Percentiles rank a stretch among this genome's conserved stretches.
Evolutionary conservation across 1,284 basidiomycete genomes (phyloP).

Genomic region (Phenoliferia sp.): DNA sequence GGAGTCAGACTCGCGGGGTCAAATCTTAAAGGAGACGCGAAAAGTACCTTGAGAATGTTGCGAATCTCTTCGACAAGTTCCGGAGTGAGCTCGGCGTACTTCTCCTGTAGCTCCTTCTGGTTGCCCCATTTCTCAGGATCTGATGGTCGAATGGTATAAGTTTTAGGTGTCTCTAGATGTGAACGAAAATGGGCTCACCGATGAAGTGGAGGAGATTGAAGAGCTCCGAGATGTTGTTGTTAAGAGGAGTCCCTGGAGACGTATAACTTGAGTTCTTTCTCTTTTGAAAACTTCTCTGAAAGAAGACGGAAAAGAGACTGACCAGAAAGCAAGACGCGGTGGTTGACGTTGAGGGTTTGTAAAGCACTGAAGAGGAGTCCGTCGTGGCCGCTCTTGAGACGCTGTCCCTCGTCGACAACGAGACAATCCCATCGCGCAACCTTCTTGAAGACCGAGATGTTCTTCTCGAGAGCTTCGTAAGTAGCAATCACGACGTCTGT

Average conservation of each 20-base stretch:
- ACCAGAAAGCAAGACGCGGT: slow-evolving; percentile 88
- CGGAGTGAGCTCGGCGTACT: slow-evolving; percentile 63
- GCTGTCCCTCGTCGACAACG: slow-evolving; percentile 78
- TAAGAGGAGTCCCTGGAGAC: slow-evolving; percentile 73
- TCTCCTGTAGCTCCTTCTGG: slow-evolving; percentile 59
- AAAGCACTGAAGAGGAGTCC: slow-evolving; percentile 78
- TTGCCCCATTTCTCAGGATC: slow-evolving; percentile 51
- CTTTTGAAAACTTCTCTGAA: slow-evolving; percentile 24
- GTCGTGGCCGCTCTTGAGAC: slow-evolving; percentile 51
- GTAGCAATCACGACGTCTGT: slow-evolving; percentile 75
- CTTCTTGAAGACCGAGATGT: slow-evolving; percentile 68
- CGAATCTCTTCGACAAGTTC: slow-evolving; percentile 75
- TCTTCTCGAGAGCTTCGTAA: slow-evolving; percentile 57
- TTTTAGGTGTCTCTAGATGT: too few relatives aligned
- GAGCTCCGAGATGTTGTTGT: slow-evolving; percentile 91
- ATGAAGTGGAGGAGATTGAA: slow-evolving; percentile 95
- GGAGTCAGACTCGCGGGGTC: too few relatives aligned
- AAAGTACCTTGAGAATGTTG: slow-evolving; percentile 60
- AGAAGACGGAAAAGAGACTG: slow-evolving; percentile 42
- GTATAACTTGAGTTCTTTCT: too few relatives aligned
- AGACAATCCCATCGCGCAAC: slow-evolving; percentile 87
- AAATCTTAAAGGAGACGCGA: too few relatives aligned
- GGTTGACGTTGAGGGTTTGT: slow-evolving; percentile 68
- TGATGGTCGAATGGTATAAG: not conserved
- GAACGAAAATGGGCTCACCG: slow-evolving; percentile 36